Base-by-base conservation (phyloP, 2,329 filamentous ascomycete species). In the Diplodia mutila region DNA sequence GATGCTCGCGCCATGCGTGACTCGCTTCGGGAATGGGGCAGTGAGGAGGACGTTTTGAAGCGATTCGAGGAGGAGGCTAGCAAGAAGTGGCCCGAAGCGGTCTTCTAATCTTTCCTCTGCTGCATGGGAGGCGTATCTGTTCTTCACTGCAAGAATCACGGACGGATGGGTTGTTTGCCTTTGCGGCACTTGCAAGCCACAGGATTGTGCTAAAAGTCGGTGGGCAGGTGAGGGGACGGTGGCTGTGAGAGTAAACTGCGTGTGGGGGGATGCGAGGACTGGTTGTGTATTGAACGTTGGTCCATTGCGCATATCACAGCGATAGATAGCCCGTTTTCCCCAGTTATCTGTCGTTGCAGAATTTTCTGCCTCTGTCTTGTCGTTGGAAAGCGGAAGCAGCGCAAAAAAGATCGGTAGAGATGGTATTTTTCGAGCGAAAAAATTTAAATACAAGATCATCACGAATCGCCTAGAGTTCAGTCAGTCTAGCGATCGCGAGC, bases 1-100 rank as follows among this genome's bases (percentile, higher is more conserved):
- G 85, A 90, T 68, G 90, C 88, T 1, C 73, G 84, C 11, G 81
- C 81, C 55, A 86, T 87, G 2, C 76, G 90, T 37, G 78, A 81
- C 14, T 69, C 86, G 37, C 72, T 89, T 32, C 77, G 78, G 51
- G 79, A 83, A 69, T 85, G 86, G 83, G 81, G 82, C 67, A 85
- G 85, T 68, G 78, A 81, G 63, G 74, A 76, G 52, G 78, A 83
- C 34, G 79, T 81, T 25, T 83, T 85, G 73, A 78, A 85, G 46
- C 80, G 82, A 59, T 89, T 87, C 68, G 66, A 75, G 39, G 74
- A 77, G 66, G 77, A 76, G 37, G 81, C 79, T 14, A 71, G 73
- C 32, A 73, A 75, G 71, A 75, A 73, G 59, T 83, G 80, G 80
- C 74, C 74, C 23, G 73, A 79, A 52, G 80, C 79, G 29, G 55